A percentile compares a stretch with the other conserved stretches of the same genome.
These are phyloP conservation scores for Globisporangium megalacanthum DNA, from an alignment of 352 stramenopile species.

Conservation along the genomic window DNA sequence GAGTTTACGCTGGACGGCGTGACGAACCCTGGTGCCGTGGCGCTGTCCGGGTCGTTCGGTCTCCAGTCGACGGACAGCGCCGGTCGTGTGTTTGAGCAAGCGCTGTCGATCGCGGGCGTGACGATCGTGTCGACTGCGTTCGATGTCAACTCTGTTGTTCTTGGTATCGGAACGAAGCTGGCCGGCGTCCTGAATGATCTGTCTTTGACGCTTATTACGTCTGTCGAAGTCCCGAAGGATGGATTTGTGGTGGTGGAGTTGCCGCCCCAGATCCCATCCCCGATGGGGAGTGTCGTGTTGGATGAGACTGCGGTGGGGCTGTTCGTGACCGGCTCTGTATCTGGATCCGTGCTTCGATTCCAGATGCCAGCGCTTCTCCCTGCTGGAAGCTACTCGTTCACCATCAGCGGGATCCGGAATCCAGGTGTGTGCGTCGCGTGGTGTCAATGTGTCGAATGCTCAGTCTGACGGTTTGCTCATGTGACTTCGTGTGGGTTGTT, in stretches of 20 bases:
- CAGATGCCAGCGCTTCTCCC: not conserved
- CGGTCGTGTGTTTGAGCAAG: conserved; percentile 19
- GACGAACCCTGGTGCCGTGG: conserved; percentile 42
- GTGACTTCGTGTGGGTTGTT: not conserved
- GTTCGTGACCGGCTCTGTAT: not conserved
- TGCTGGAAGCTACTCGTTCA: not conserved
- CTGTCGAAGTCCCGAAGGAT: conserved; percentile 16
- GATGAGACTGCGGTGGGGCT: conserved; percentile 7
- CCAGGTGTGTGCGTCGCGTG: conserved; percentile 3
- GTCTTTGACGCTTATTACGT: conserved; percentile 10
- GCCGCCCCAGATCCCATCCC: conserved; percentile 12
- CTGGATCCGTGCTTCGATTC: conserved; percentile 1
- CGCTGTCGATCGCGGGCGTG: conserved; percentile 17
- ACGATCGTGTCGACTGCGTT: conserved; percentile 22
- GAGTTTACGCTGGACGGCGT: conserved; percentile 42
- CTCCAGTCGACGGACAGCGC: conserved; percentile 31
- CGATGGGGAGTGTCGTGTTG: conserved; percentile 7
- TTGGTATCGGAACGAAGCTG: conserved; percentile 7
- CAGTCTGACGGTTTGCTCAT: too few species aligned
- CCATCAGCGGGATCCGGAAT: conserved; percentile 4
- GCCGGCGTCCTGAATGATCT: conserved; percentile 22
- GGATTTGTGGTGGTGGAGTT: conserved; percentile 22
- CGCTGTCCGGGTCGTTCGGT: conserved; percentile 26
- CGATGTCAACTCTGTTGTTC: not conserved
- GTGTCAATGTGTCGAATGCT: not conserved